phyloP scores from a whole-genome alignment of 495 filamentous ascomycete species.

The Cenococcum geophilum region DNA sequence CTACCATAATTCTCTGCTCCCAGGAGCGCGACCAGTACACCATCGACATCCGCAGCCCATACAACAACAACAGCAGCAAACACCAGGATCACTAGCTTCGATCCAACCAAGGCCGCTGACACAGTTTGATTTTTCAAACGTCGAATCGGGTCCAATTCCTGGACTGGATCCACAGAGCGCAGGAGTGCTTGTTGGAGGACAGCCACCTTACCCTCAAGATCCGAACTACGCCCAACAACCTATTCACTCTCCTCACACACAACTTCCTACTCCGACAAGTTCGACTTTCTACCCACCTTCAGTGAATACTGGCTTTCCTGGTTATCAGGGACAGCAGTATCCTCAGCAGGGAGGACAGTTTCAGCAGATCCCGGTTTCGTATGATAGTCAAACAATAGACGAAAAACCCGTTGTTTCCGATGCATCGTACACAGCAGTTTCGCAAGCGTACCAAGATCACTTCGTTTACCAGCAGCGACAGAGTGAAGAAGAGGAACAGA shows the following conservation, averaged over 20 bases:
- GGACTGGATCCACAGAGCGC: slow-evolving; percentile 12
- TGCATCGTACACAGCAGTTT: slow-evolving; percentile 12
- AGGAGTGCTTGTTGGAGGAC: neutral
- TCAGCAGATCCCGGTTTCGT: slow-evolving; percentile 21
- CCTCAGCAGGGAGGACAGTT: slow-evolving; percentile 14
- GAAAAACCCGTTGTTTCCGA: slow-evolving; percentile 18
- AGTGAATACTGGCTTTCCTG: slow-evolving; percentile 10
- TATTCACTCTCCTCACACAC: slow-evolving; percentile 23
- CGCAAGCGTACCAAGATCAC: slow-evolving; percentile 22
- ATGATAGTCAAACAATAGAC: slow-evolving; percentile 18
- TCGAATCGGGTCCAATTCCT: slow-evolving; percentile 7
- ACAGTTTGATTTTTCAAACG: slow-evolving; percentile 21
- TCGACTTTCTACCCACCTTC: slow-evolving; percentile 21
- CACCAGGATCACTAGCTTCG: slow-evolving; percentile 1
- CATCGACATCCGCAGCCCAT: slow-evolving; percentile 1
- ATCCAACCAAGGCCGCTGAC: slow-evolving; percentile 20
- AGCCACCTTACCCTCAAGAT: slow-evolving; percentile 10
- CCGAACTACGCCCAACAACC: slow-evolving; percentile 16
- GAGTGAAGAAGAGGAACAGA: slow-evolving; percentile 10
- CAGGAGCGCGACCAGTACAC: slow-evolving; percentile 16
- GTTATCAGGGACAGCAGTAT: slow-evolving; percentile 15
- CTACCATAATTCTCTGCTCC: slow-evolving; percentile 32
- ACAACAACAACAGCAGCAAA: slow-evolving; percentile 3
- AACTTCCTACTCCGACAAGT: slow-evolving; percentile 24
- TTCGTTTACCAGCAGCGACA: slow-evolving; percentile 15